phyloP scores from a whole-genome alignment of 441 rosid genomes.

The Gossypium schwendimanii region DNA sequence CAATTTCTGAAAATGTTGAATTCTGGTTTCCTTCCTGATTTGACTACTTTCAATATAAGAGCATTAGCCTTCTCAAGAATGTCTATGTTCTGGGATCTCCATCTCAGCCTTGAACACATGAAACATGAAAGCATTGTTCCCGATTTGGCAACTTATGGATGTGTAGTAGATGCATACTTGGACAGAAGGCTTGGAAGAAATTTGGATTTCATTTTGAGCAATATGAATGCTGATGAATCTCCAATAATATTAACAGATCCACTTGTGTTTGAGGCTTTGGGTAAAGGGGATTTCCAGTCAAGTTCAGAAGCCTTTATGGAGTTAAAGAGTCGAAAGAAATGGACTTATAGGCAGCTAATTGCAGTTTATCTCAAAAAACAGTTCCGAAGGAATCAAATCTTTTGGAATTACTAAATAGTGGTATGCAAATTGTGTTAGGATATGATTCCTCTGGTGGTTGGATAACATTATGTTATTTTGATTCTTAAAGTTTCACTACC shows the following conservation, averaged over 20 bases:
- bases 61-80: conserved; percentile 5
- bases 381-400: conserved; percentile 1
- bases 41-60: conserved; percentile 3
- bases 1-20: conserved; percentile 50
- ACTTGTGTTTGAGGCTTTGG: conserved; percentile 5
- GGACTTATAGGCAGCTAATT: conserved; percentile 6
- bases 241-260: neutral
- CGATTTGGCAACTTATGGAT: conserved; percentile 2
- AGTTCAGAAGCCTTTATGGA: conserved; percentile 6
- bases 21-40: neutral
- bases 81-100: conserved; percentile 7
- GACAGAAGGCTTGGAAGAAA: conserved; percentile 7
- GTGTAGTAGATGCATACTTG: conserved; percentile 4
- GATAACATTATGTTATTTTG: neutral
- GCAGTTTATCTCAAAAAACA: conserved; percentile 7
- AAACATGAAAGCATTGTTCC: neutral
- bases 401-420: conserved; percentile 1
- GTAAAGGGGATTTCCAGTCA: conserved; percentile 1
- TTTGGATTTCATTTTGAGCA: neutral
- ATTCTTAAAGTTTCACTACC: neutral
- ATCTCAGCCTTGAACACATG: conserved; percentile 7
- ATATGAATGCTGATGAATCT: neutral
- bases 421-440: neutral
- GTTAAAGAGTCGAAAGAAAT: neutral
- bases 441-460: neutral